These are phyloP conservation scores for Lathyrus oleraceus DNA, from an alignment of 306 rosid genomes.

Conservation along the genomic window DNA sequence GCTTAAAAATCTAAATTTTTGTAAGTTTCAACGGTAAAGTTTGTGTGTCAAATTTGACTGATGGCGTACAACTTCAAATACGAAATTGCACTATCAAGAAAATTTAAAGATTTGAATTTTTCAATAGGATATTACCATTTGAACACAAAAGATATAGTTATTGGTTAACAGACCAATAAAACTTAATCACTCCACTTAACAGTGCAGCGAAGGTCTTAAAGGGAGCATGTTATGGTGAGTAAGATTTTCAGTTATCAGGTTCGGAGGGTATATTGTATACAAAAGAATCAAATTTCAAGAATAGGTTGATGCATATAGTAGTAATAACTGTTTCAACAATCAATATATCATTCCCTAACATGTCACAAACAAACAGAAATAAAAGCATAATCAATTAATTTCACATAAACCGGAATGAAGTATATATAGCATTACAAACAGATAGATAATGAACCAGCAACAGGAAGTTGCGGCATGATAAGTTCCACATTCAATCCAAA, in stretches of 20 bases:
- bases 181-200: too few species aligned
- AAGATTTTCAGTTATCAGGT: background rate
- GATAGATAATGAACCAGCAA: constrained; percentile 50
- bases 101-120: too few species aligned
- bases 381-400: constrained; percentile 35
- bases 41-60: too few species aligned
- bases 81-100: too few species aligned
- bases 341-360: constrained; percentile 3
- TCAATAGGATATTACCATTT: too few species aligned
- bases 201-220: too few species aligned
- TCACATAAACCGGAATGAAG: constrained; percentile 35
- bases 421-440: constrained; percentile 5
- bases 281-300: background rate
- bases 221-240: too few species aligned
- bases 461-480: constrained; percentile 56
- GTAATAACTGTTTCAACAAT: constrained; percentile 14
- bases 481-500: background rate
- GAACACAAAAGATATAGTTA: too few species aligned
- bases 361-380: constrained; percentile 5
- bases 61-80: too few species aligned
- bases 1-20: too few species aligned
- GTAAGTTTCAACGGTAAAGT: too few species aligned
- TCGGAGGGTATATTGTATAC: background rate
- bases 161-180: too few species aligned
- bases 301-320: background rate